Conservation (phyloP, 1,284 basidiomycete species). For the Phenoliferia sp. region DNA sequence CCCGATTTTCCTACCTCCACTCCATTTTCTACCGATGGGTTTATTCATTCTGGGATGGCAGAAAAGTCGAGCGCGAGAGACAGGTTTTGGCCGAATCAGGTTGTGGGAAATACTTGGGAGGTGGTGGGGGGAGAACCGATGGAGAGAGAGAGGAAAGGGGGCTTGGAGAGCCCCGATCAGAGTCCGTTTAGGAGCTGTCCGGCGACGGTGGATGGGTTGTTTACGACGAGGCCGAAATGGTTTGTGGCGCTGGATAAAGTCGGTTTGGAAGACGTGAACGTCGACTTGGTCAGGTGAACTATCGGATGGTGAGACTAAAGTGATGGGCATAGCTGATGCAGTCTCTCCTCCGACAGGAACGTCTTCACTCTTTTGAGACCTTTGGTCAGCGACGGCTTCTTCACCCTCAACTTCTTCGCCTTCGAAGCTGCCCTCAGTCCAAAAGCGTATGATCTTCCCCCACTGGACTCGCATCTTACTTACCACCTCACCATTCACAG, state of each 20-base stretch:
- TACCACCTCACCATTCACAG: conserved; percentile 44
- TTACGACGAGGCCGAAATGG: conserved; percentile 37
- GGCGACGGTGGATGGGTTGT: conserved; percentile 30
- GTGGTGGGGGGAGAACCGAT: conserved; percentile 44
- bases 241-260: conserved; percentile 39
- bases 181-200: conserved; percentile 34
- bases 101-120: conserved; percentile 34
- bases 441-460: conserved; percentile 52
- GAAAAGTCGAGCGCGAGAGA: conserved; percentile 30
- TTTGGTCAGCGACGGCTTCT: conserved; percentile 41
- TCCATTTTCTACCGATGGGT: conserved; percentile 42
- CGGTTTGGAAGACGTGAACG: conserved; percentile 38
- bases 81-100: conserved; percentile 33
- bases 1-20: conserved; percentile 44
- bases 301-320: background rate
- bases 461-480: conserved; percentile 12
- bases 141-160: conserved; percentile 40
- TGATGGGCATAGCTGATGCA: background rate
- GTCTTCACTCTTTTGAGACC: conserved; percentile 6
- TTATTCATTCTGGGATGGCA: conserved; percentile 38
- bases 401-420: conserved; percentile 43
- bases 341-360: conserved; percentile 5
- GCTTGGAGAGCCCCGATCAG: conserved; percentile 29
- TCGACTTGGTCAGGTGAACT: conserved; percentile 38
- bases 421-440: conserved; percentile 61